Evolutionary conservation across 179 eudicot genomes (phyloP).

Genomic region (Corrigiola litoralis): DNA sequence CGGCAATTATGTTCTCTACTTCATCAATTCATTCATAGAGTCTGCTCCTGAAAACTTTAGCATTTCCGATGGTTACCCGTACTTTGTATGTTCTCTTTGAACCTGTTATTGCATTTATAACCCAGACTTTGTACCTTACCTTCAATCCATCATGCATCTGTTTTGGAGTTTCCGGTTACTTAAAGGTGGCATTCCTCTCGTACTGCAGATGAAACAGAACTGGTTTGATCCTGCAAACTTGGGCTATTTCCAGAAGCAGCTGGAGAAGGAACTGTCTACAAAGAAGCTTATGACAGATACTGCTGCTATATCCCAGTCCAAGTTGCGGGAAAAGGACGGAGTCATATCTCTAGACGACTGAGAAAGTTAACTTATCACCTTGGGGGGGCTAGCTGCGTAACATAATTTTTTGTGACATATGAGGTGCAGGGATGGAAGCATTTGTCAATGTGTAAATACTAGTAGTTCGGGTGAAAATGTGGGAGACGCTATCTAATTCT

Average conservation of each 20-base stretch:
- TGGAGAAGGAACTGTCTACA: slow-evolving; percentile 17
- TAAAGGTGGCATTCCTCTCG: neutral
- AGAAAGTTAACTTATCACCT: neutral
- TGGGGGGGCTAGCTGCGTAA: neutral
- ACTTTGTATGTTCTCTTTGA: slow-evolving; percentile 16
- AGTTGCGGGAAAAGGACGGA: neutral
- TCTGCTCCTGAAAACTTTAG: slow-evolving; percentile 18
- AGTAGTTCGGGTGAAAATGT: neutral
- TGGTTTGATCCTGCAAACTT: slow-evolving; percentile 19
- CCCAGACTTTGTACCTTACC: neutral
- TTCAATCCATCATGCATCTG: neutral
- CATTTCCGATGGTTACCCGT: slow-evolving; percentile 17
- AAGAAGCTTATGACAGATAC: neutral
- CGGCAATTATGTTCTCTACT: slow-evolving; percentile 20
- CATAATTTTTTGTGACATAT: slow-evolving; percentile 11
- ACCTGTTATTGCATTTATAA: no score
- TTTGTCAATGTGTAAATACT: slow-evolving; percentile 2
- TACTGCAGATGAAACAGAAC: slow-evolving; percentile 18
- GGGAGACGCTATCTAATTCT: neutral
- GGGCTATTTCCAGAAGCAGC: slow-evolving; percentile 13
- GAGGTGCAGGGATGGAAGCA: slow-evolving; percentile 1
- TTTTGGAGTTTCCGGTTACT: neutral
- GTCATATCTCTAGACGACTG: slow-evolving; percentile 11
- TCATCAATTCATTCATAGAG: slow-evolving; percentile 19
- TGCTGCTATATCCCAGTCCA: neutral